Conservation (phyloP, 306 rosid species). For the Echinosophora koreensis region DNA sequence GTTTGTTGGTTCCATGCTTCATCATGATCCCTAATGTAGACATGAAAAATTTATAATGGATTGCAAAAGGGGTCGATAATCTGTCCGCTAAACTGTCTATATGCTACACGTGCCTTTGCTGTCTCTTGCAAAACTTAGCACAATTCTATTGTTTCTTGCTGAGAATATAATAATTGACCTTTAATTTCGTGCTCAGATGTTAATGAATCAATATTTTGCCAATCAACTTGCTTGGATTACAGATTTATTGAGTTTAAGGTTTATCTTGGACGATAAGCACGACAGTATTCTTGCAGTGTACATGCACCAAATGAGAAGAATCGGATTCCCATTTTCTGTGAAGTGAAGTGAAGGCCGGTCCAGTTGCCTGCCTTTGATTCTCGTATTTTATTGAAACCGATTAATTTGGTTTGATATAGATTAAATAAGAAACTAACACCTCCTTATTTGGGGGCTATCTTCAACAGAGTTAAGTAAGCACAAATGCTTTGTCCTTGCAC, state of each 20-base stretch:
- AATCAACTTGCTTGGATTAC: too few relatives aligned
- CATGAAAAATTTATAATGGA: neutral
- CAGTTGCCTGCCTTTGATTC: neutral
- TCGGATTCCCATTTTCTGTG: slow-evolving; percentile 7
- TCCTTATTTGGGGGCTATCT: neutral
- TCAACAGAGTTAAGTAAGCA: slow-evolving; percentile 10
- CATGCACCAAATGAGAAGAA: neutral
- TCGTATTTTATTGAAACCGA: neutral
- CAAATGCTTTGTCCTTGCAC: neutral
- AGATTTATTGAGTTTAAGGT: neutral
- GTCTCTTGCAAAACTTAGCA: neutral
- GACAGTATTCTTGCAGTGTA: neutral
- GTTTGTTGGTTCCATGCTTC: neutral
- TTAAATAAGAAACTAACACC: neutral
- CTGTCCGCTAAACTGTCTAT: neutral
- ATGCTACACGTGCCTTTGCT: neutral
- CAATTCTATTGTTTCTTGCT: neutral
- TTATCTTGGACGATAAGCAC: neutral
- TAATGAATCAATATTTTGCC: neutral
- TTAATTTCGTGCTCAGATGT: neutral
- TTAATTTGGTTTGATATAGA: neutral
- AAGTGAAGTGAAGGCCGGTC: neutral
- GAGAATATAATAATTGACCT: neutral
- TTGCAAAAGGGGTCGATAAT: too few relatives aligned
- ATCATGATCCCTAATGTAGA: neutral